Evolutionary conservation across 2,329 filamentous ascomycete genomes (phyloP).

Genomic region (Clathrospora elynae): DNA sequence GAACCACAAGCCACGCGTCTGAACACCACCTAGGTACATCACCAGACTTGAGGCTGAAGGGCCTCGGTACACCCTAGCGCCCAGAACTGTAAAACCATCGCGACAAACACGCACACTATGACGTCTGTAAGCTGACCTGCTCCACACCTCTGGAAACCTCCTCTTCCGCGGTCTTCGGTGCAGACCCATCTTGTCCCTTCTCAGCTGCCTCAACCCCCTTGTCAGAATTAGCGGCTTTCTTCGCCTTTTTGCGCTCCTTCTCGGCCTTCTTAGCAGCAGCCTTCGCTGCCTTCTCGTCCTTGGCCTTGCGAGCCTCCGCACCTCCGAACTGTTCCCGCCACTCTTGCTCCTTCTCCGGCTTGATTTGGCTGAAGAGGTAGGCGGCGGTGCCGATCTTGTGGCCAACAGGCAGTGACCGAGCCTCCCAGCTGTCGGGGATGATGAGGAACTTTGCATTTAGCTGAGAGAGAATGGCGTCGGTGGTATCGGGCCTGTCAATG

Average conservation of each 20-base stretch:
- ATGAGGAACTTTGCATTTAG: constrained; percentile 62
- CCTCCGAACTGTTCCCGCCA: constrained; percentile 80
- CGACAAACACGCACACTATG: constrained; percentile 26
- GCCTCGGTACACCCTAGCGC: too few relatives aligned
- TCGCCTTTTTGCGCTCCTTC: constrained; percentile 65
- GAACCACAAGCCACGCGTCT: too few relatives aligned
- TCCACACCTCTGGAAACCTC: constrained; percentile 53
- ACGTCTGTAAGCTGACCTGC: constrained; percentile 53
- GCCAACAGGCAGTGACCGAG: constrained; percentile 58
- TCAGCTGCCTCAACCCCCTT: constrained; percentile 81
- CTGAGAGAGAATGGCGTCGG: constrained; percentile 76
- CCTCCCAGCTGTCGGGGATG: constrained; percentile 61
- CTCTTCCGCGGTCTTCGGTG: constrained; percentile 49
- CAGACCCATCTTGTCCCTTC: constrained; percentile 63
- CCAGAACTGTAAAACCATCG: constrained; percentile 1
- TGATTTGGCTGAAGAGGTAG: constrained; percentile 83
- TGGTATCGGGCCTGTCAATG: constrained; percentile 39
- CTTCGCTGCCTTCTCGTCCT: constrained; percentile 70
- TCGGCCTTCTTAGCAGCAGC: constrained; percentile 64
- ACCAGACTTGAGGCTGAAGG: too few relatives aligned
- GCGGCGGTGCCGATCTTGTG: constrained; percentile 82
- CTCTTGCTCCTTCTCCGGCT: constrained; percentile 78
- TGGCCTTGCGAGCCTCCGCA: constrained; percentile 67
- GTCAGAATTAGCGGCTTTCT: constrained; percentile 65
- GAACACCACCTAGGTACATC: neutral